Base-by-base conservation (phyloP, 2,329 filamentous ascomycete species). In the Fusarium udum region DNA sequence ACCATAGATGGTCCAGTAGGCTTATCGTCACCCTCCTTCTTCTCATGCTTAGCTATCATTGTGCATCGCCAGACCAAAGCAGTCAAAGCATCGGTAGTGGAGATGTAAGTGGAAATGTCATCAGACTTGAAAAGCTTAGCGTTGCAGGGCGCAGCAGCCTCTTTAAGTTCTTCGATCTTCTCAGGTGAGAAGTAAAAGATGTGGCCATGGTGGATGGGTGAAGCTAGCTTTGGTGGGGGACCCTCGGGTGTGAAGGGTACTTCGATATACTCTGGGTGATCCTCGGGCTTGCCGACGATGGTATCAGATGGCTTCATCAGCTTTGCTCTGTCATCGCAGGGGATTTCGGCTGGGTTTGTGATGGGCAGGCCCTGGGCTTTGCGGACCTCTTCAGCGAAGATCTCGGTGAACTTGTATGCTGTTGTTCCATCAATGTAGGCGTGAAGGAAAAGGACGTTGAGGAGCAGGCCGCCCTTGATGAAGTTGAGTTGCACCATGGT, bases 1-100 rank as follows among this genome's bases (percentile, higher is more conserved):
- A 68, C 15, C 42, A 56, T 40, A 1, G 65, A 68, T 16, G 64
- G 48, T 0, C 65, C 65, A 3, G 56, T 28, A 0, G 65, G 42
- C 5, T 31, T 55, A 1, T 39, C 31, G 0, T 68, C 48, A 4
- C 56, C 56, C 14, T 55, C 20, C 15, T 43, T 39, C 4, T 61
- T 45, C 12, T n/a, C 51, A 39, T 68, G 64, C 4, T 68, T 64
- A 0, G 64, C 65, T 18, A 8, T 32, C 55, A 68, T 68, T 1
- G 65, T 68, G 37, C 65, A 68, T 0, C 65, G 64, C 65, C 65
- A 68, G 7, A 68, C 43, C 9, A 68, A n/a, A 2, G 65, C 65
- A 7, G 65, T 62, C 16, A 68, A n/a, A 6, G 65, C 65, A 40
- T 68, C 65, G 18, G 52, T 68, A 5, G 65, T 68, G 0, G 65